Base-by-base conservation (phyloP, 345 rosid species). In the Cardamine occulta region DNA sequence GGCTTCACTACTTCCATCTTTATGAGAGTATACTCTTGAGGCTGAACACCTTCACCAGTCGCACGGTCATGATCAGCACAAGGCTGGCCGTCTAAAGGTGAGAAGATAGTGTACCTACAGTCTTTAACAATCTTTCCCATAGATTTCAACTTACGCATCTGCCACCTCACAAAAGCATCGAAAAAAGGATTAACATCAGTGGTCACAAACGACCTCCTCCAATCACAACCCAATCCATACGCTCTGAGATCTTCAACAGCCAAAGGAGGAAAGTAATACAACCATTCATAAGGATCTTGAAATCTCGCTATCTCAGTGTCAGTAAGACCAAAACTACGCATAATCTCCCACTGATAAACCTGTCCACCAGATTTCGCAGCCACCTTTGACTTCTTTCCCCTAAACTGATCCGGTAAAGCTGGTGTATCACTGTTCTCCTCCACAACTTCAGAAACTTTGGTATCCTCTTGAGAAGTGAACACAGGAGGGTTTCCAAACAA, bases 21-120 rank as follows among this genome's bases (percentile, higher is more conserved):
- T 53, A 94, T 83, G 47, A 91, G 84, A 54, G 95, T 88, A 64
- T 94, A 94, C 26, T 94, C 98, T 66, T 91, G 98, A 18, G 98
- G 97, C 81, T 84, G 96, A 58, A 94, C 91, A 70, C 95, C 97
- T 86, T 94, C 98, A 54, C 98, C 98, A 34, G 79, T 78, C 48
- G 98, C 98, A 80, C 97, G 87, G 81, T 94, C 97, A 53, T 94
- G 97, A 81, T 91, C 97, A 1, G 97, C 97, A 64, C 97, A 94
- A 34, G 97, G 98, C 79, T 91, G 98, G 24, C 93, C 96, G 72
- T 94, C 98, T 35, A 90, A 76, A 29, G 98, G 98, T 39, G 98
- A 94, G 82, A 81, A 94, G 47, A 94, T 81, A 0, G 97, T 86
- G 81, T 87, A 89, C 67, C 98, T 83, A 29, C 84, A 72, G 73